Evolutionary conservation across 148 eudicot species (phyloP), one percentile per base, ranked within the genome.

Genomic region (Persicaria maculosa): DNA sequence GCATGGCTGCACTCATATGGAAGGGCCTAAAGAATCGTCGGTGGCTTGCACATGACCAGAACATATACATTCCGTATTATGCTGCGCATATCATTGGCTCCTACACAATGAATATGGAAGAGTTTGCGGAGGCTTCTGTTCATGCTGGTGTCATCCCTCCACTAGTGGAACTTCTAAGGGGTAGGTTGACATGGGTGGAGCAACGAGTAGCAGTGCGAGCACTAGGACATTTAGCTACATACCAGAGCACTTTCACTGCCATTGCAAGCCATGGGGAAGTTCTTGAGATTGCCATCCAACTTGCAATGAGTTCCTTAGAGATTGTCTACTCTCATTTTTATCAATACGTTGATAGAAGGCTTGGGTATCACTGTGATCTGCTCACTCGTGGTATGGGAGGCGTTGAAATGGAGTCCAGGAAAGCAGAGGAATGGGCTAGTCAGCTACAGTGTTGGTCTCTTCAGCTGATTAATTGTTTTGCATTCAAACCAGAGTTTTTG

Each of bases 361-460:
- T 88, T 43, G 85, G 94, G 75, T 92, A 95, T 75, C 99, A 95
- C 61, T 92, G 97, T 79, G 99, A 95, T 82, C 85, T 95, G 65
- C 92, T 95, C 11, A 95, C 99, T 6, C 93, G 97, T 78, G 99
- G 97, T 44, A 92, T 95, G 97, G 99, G 99, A 14, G 99, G 99
- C 53, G 89, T 92, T 54, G 97, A 95, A 78, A 95, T 92, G 97
- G 99, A 95, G 82, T 92, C 97, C 0, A 90, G 99, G 80, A 95
- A 95, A 81, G 94, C 99, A 4, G 99, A 95, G 80, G 99, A 95
- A 82, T 95, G 99, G 99, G 99, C 99, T 77, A 92, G 99, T 81
- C 99, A 92, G 71, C 75, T 95, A 77, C 99, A 95, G 74, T 92
- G 97, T 77, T 95, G 97, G 99, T 95, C 99, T 46, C 94, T 95